phyloP scores from a whole-genome alignment of 768 basidiomycete genomes.

The Rickenella mellea region DNA sequence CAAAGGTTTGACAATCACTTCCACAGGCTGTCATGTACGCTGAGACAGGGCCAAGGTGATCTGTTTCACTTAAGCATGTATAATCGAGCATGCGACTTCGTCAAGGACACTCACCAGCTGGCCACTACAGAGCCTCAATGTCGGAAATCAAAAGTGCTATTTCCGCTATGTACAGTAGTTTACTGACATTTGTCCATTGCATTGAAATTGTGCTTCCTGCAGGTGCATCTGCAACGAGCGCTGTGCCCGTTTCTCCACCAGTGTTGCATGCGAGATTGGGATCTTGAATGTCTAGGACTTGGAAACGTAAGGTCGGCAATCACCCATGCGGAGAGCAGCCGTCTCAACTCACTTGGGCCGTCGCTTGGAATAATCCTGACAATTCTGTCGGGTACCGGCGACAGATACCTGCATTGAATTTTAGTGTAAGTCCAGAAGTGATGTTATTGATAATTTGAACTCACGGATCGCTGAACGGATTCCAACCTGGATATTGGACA shows the following conservation, averaged over 20 bases:
- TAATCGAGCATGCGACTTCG: background rate
- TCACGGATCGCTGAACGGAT: conserved; percentile 19
- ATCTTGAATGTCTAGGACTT: conserved; percentile 10
- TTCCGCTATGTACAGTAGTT: background rate
- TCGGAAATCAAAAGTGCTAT: background rate
- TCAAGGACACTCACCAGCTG: conserved; percentile 8
- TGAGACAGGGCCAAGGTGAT: conserved; percentile 39
- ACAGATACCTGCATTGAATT: conserved; percentile 11
- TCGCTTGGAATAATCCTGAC: conserved; percentile 21
- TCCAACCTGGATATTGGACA: conserved; percentile 15
- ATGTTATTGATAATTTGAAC: no score
- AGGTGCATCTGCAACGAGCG: conserved; percentile 24
- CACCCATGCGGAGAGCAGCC: background rate
- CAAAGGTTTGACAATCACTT: conserved; percentile 25
- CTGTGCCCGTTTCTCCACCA: conserved; percentile 24
- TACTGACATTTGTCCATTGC: conserved; percentile 33
- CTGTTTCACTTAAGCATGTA: conserved; percentile 13
- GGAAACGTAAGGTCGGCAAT: background rate
- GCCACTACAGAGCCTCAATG: conserved; percentile 12
- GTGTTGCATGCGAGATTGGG: conserved; percentile 34
- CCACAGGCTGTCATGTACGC: conserved; percentile 45
- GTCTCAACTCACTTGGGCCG: conserved; percentile 17
- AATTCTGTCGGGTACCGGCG: conserved; percentile 16
- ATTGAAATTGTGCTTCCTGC: conserved; percentile 35
- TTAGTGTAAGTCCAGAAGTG: background rate